Evolutionary conservation across 1,284 basidiomycete genomes (phyloP).

Genomic region (Kwoniella shivajii): DNA sequence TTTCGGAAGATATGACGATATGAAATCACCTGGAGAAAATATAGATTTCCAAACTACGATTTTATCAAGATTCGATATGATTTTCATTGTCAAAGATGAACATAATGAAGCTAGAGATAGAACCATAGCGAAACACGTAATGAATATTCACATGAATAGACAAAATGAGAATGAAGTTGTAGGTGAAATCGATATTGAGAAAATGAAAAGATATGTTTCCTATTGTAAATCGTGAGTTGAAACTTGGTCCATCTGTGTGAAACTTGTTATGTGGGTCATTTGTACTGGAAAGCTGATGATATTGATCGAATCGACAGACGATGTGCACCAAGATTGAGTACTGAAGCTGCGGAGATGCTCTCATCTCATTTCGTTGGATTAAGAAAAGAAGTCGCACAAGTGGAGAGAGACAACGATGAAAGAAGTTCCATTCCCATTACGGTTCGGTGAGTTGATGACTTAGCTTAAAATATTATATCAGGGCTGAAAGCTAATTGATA

Average conservation of each 20-base stretch:
- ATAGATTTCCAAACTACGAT: slow-evolving; percentile 78
- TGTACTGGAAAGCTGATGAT: background rate
- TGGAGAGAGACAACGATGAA: slow-evolving; percentile 96
- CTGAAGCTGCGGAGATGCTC: slow-evolving; percentile 94
- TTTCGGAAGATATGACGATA: slow-evolving; percentile 97
- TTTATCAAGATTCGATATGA: slow-evolving; percentile 98
- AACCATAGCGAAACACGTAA: slow-evolving; percentile 96
- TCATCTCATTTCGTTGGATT: slow-evolving; percentile 95
- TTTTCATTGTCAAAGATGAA: slow-evolving; percentile 98
- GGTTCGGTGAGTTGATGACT: slow-evolving; percentile 68
- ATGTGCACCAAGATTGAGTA: slow-evolving; percentile 90
- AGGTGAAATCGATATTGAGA: slow-evolving; percentile 96
- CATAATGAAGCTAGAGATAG: slow-evolving; percentile 93
- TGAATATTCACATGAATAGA: slow-evolving; percentile 98
- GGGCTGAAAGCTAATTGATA: background rate
- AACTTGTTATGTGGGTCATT: background rate
- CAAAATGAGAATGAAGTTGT: slow-evolving; percentile 67
- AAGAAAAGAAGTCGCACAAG: slow-evolving; percentile 92
- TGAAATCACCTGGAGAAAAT: slow-evolving; percentile 83
- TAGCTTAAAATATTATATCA: background rate
- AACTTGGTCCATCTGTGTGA: background rate
- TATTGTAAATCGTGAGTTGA: slow-evolving; percentile 83
- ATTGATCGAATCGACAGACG: slow-evolving; percentile 61
- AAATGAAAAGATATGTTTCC: slow-evolving; percentile 97
- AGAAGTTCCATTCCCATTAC: slow-evolving; percentile 98